Percentiles rank a stretch among this genome's conserved stretches.
These are phyloP conservation scores for Fusarium agapanthi DNA, from an alignment of 2,329 filamentous ascomycete genomes.

Conservation along the genomic window DNA sequence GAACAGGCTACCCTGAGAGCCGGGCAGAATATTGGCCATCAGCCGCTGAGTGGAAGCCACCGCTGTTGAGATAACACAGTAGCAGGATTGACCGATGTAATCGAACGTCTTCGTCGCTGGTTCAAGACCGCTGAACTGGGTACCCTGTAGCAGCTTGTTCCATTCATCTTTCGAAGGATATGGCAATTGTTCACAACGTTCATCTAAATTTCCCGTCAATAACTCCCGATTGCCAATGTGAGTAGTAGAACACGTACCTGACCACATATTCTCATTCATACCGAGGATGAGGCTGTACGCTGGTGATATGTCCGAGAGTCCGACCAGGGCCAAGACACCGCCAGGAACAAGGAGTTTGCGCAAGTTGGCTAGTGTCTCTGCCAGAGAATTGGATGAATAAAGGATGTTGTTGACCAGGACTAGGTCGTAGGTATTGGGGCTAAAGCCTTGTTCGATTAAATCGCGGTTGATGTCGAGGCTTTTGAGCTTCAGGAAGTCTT, in stretches of 20 bases:
- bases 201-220: neutral
- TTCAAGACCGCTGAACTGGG: constrained; percentile 10
- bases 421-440: neutral
- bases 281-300: constrained; percentile 18
- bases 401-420: constrained; percentile 13
- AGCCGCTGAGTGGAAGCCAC: neutral
- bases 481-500: neutral
- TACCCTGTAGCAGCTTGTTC: neutral
- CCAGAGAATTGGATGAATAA: neutral
- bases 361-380: neutral
- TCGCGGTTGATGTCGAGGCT: constrained; percentile 6
- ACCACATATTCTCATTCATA: constrained; percentile 15
- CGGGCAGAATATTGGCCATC: neutral
- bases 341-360: constrained; percentile 8
- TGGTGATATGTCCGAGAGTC: constrained; percentile 15
- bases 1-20: neutral
- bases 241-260: neutral
- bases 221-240: rapidly evolving
- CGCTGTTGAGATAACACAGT: constrained; percentile 2
- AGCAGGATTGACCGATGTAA: constrained; percentile 8
- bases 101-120: constrained; percentile 23
- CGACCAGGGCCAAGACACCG: neutral
- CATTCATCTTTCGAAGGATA: neutral
- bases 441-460: neutral
- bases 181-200: neutral